Conservation (phyloP, 345 rosid species). For the Brassica rapa region DNA sequence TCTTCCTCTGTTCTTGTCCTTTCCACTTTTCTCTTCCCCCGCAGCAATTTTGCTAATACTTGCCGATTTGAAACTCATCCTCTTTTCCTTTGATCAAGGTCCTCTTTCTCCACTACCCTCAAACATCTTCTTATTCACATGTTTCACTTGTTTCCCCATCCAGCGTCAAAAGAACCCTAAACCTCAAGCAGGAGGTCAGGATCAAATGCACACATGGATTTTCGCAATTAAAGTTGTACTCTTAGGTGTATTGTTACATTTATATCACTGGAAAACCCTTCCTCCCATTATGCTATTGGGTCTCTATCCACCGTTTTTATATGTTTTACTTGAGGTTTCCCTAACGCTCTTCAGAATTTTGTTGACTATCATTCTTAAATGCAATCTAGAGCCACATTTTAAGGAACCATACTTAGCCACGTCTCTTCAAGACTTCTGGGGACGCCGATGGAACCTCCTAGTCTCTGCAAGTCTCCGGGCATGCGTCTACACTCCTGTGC, state of each 20-base stretch:
- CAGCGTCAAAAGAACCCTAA: constrained; percentile 1
- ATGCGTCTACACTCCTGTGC: constrained; percentile 3
- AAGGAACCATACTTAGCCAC: constrained; percentile 6
- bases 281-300: neutral
- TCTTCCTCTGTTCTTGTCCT: neutral
- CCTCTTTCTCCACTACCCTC: constrained; percentile 7
- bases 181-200: neutral
- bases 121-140: neutral
- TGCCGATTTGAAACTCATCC: neutral
- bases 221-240: neutral
- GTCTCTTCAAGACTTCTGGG: constrained; percentile 18
- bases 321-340: neutral
- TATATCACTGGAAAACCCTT: neutral
- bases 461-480: neutral
- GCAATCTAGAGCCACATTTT: neutral
- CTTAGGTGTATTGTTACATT: neutral
- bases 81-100: constrained; percentile 2
- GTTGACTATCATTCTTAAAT: neutral
- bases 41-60: neutral
- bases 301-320: neutral
- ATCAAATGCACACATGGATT: neutral
- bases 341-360: neutral
- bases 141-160: constrained; percentile 4
- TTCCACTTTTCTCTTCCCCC: neutral
- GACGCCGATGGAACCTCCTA: constrained; percentile 9